Evolutionary conservation across 1,284 basidiomycete species (phyloP).

Genomic region (Ceratobasidium sp.): DNA sequence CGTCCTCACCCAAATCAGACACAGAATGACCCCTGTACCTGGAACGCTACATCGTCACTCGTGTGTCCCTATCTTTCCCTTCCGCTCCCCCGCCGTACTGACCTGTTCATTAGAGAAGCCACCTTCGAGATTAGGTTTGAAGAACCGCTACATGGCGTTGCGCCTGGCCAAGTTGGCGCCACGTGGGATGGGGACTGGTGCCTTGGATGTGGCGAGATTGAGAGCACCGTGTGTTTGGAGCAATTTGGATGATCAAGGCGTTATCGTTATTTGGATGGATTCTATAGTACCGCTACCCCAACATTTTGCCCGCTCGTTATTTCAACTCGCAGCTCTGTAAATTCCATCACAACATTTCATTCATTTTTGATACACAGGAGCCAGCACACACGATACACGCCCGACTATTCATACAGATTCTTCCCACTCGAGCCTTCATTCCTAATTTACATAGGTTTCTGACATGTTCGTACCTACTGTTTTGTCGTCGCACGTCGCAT

Average conservation of each 20-base stretch:
- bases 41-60: constrained; percentile 64
- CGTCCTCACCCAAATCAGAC: constrained; percentile 75
- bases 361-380: no score
- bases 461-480: background rate
- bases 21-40: constrained; percentile 68
- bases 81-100: constrained; percentile 41
- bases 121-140: constrained; percentile 66
- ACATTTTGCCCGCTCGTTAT: no score
- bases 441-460: background rate
- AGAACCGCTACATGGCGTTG: constrained; percentile 75
- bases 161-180: constrained; percentile 83
- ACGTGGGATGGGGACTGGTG: constrained; percentile 84
- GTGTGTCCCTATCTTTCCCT: constrained; percentile 55
- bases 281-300: no score
- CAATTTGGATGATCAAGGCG: background rate
- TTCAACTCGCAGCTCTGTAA: no score
- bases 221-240: constrained; percentile 43
- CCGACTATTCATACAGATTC: no score
- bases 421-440: no score
- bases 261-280: background rate
- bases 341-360: no score
- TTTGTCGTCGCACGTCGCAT: constrained; percentile 37
- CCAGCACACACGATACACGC: no score
- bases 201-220: constrained; percentile 84
- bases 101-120: constrained; percentile 44